These are phyloP conservation scores for Nepenthes alata DNA, from an alignment of 179 eudicot genomes.

Conservation along the genomic window DNA sequence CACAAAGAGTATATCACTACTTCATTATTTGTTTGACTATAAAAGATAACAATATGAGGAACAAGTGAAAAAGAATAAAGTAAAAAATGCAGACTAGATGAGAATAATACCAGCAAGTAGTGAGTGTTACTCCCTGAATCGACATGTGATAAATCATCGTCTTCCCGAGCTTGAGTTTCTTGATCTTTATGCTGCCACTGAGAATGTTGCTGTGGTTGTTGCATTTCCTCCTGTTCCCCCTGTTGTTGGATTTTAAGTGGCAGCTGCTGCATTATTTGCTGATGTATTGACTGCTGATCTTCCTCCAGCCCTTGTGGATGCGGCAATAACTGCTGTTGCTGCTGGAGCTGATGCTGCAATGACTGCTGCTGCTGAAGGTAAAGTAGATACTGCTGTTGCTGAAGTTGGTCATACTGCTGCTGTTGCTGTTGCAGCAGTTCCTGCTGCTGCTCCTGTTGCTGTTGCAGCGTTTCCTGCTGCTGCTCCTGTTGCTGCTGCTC, in stretches of 20 bases:
- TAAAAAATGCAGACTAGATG: background rate
- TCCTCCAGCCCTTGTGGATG: slow-evolving; percentile 1
- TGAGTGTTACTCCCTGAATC: slow-evolving; percentile 11
- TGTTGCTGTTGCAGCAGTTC: slow-evolving; percentile 4
- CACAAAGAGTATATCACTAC: too few relatives aligned
- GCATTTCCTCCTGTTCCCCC: slow-evolving; percentile 13
- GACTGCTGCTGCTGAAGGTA: slow-evolving; percentile 24
- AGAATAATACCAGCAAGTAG: slow-evolving; percentile 23
- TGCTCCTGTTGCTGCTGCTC: slow-evolving; percentile 20
- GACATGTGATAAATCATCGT: slow-evolving; percentile 7
- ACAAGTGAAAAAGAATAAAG: too few relatives aligned
- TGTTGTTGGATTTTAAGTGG: slow-evolving; percentile 15
- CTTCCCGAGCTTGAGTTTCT: slow-evolving; percentile 10
- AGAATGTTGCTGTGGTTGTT: slow-evolving; percentile 4
- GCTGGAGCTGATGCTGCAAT: slow-evolving; percentile 21
- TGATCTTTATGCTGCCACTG: slow-evolving; percentile 8
- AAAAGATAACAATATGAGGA: too few relatives aligned
- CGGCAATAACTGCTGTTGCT: slow-evolving; percentile 7
- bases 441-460: slow-evolving; percentile 14
- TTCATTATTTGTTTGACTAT: too few relatives aligned
- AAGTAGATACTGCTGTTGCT: slow-evolving; percentile 1
- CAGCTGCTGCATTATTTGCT: slow-evolving; percentile 8
- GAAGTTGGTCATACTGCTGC: slow-evolving; percentile 15
- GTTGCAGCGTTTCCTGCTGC: slow-evolving; percentile 20
- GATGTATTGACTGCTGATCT: slow-evolving; percentile 20